Conservation (phyloP, 495 filamentous ascomycete species). For the Penicillium arizonense region DNA sequence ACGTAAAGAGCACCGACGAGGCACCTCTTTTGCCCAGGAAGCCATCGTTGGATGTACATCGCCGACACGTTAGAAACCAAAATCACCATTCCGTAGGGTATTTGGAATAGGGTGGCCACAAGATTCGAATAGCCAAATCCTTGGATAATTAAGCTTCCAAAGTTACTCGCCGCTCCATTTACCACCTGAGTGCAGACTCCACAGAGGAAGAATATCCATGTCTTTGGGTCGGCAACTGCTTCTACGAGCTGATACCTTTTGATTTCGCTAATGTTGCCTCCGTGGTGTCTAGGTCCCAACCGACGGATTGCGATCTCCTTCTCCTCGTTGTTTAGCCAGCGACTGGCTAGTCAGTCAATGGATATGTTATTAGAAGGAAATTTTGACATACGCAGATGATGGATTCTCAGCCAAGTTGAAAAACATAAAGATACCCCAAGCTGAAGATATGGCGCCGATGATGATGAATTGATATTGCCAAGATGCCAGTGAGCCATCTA, state of each 20-base stretch:
- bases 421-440: conserved; percentile 33
- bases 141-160: conserved; percentile 7
- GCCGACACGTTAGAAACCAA: conserved; percentile 3
- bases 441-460: conserved; percentile 31
- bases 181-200: conserved; percentile 12
- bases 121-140: conserved; percentile 6
- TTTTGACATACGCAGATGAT: not conserved
- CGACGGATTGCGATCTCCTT: not conserved
- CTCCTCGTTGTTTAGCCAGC: conserved; percentile 5
- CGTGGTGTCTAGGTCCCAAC: conserved; percentile 1
- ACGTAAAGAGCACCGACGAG: conserved; percentile 7
- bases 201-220: conserved; percentile 13
- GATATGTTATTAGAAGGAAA: not conserved
- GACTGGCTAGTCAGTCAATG: not conserved
- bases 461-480: conserved; percentile 43
- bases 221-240: conserved; percentile 8
- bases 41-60: conserved; percentile 15
- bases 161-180: conserved; percentile 10
- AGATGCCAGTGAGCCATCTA: conserved; percentile 13
- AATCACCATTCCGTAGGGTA: conserved; percentile 8
- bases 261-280: conserved; percentile 1
- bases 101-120: conserved; percentile 1
- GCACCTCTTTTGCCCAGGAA: conserved; percentile 9
- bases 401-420: conserved; percentile 25
- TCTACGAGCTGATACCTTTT: conserved; percentile 8